Conservation (phyloP, 139 green algal species). For the Coelastrella sp. region DNA sequence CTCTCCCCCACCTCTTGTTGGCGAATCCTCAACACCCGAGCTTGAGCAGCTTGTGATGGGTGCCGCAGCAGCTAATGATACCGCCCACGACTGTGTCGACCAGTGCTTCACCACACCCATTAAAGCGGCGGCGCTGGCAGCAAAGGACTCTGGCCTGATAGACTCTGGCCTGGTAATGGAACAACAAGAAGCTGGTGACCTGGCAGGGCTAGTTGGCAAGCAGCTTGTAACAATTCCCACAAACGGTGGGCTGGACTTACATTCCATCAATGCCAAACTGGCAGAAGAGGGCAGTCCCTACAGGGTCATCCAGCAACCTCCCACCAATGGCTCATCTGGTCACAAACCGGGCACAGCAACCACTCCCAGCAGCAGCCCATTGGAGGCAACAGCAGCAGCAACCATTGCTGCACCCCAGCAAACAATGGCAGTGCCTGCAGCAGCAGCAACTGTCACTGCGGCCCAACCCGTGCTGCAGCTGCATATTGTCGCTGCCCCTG, state of each 20-base stretch:
- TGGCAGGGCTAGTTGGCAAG: not conserved
- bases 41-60: not conserved
- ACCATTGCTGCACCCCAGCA: not conserved
- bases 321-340: not conserved
- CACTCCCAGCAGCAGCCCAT: not conserved
- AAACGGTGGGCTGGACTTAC: not conserved
- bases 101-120: conserved; percentile 2
- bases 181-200: not conserved
- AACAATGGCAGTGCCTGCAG: not conserved
- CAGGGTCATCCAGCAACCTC: not conserved
- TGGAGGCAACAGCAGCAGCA: not conserved
- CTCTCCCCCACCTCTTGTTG: not conserved
- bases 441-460: not conserved
- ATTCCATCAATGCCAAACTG: not conserved
- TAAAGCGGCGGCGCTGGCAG: not conserved
- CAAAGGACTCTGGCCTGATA: too few species aligned
- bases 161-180: too few species aligned
- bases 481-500: not conserved
- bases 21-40: not conserved
- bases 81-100: not conserved
- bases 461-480: not conserved
- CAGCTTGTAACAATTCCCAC: not conserved
- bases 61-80: not conserved
- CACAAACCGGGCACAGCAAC: not conserved
- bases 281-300: not conserved